Evolutionary conservation across 2,329 filamentous ascomycete species (phyloP).

Genomic region (Botrytis paeoniae): DNA sequence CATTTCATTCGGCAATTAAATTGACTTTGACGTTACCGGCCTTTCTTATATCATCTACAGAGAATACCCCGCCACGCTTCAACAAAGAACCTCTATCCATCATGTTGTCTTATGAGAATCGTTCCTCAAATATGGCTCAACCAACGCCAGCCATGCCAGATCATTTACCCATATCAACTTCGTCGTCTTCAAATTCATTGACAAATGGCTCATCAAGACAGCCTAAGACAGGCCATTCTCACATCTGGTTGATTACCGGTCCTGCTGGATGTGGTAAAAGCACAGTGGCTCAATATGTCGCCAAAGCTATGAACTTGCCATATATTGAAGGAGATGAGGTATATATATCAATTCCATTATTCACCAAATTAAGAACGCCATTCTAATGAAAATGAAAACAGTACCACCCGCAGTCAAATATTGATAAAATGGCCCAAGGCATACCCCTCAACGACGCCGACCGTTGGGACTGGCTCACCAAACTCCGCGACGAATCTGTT

Average conservation of each 20-base stretch:
- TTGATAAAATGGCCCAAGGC: slow-evolving; percentile 85
- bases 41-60: slow-evolving; percentile 2
- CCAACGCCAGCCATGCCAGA: slow-evolving; percentile 30
- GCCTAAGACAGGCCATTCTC: slow-evolving; percentile 45
- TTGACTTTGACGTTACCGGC: neutral
- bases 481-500: slow-evolving; percentile 67
- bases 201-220: slow-evolving; percentile 25
- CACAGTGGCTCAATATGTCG: slow-evolving; percentile 66
- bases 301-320: slow-evolving; percentile 59
- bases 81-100: slow-evolving; percentile 14
- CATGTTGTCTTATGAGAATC: slow-evolving; percentile 36
- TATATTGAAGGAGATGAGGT: slow-evolving; percentile 80
- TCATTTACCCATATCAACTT: slow-evolving; percentile 29
- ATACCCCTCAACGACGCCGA: slow-evolving; percentile 87
- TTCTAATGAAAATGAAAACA: slow-evolving; percentile 35
- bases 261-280: slow-evolving; percentile 79
- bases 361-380: neutral
- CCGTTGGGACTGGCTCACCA: slow-evolving; percentile 94
- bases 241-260: slow-evolving; percentile 79
- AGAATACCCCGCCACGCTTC: neutral
- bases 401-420: slow-evolving; percentile 76
- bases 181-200: slow-evolving; percentile 23
- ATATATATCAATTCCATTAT: slow-evolving; percentile 28
- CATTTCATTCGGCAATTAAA: neutral
- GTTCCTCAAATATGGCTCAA: slow-evolving; percentile 30